Evolutionary conservation across 108 stramenopile genomes (phyloP), one percentile per base, ranked within the genome.

Genomic region (Cyclotella distinguenda): DNA sequence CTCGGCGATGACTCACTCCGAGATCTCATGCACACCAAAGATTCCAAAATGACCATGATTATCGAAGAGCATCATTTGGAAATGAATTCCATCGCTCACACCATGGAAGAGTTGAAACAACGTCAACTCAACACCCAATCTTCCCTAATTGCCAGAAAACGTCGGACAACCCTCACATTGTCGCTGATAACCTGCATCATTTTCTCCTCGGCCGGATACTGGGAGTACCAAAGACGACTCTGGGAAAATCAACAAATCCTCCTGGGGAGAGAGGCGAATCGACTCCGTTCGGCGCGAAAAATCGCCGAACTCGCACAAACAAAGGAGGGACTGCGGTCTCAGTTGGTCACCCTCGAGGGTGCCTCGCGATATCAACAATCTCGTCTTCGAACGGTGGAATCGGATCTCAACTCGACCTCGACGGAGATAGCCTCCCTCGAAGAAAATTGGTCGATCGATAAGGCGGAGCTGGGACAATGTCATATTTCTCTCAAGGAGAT

Each of bases 21-120:
- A 19, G 49, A 45, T 47, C 34, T 75, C 7, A 60, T 75, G 38
- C 67, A 33, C 12, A 42, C 51, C 22, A 75, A 75, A 38, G 74
- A 75, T 32, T 16, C 50, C 0, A 39, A 48, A 23, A 26, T 75
- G 4, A 53, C 68, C 38, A 75, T 54, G 32, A 60, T 75, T 11
- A 58, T 75, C n/a, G 53, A 69, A 55, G 74, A 75, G 16, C 67
- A 75, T 55, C 68, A 62, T 27, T 5, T 30, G 22, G 74, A 75
- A 27, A 75, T 68, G 68, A 58, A 45, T 42, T 39, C n/a, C 32
- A 31, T 75, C 13, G 39, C 58, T 0, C 13, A 8, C 4, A 42
- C 30, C 11, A 63, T 75, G 51, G 68, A 73, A 26, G 27, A 19
- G 12, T 44, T 73, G 8, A 34, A 40, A 30, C 4, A 6, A 0